phyloP scores from a whole-genome alignment of 2,329 filamentous ascomycete species.

The Epichloe hybrida region DNA sequence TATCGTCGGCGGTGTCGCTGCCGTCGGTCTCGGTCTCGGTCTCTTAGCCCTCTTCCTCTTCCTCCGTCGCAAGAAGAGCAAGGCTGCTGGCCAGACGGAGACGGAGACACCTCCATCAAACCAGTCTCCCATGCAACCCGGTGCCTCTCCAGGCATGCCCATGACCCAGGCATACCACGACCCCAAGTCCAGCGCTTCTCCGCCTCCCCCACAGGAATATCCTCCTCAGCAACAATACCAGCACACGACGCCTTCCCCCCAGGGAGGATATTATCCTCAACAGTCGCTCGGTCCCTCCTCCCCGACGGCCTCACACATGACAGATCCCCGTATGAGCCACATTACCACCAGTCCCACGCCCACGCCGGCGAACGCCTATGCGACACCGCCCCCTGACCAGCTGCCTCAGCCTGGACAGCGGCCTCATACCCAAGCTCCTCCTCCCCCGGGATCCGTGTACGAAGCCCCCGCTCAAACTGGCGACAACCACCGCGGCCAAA shows the following conservation, averaged over 20 bases:
- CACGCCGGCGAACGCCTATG: constrained; percentile 8
- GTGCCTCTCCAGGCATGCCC: constrained; percentile 1
- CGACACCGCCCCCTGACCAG: constrained; percentile 8
- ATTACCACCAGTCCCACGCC: constrained; percentile 10
- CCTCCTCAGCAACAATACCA: constrained; percentile 11
- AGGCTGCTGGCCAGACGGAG: constrained; percentile 4
- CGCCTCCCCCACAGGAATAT: constrained; percentile 8
- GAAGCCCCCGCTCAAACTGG: constrained; percentile 24
- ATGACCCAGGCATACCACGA: constrained; percentile 14
- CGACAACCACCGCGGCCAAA: constrained; percentile 24
- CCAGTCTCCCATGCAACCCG: constrained; percentile 1
- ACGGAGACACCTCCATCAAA: constrained; percentile 1
- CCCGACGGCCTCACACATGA: constrained; percentile 6
- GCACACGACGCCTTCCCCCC: constrained; percentile 1
- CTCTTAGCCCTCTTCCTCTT: constrained; percentile 18
- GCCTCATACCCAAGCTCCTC: not conserved
- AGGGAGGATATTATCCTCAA: constrained; percentile 9
- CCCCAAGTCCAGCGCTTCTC: constrained; percentile 10
- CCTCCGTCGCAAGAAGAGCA: constrained; percentile 17
- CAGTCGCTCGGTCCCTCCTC: constrained; percentile 6
- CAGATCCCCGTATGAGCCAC: constrained; percentile 10
- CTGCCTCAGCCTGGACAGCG: constrained; percentile 7
- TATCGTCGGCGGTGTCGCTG: constrained; percentile 23
- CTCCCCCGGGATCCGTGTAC: constrained; percentile 8
- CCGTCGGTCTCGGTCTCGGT: constrained; percentile 18